Conservation (phyloP, 2,329 filamentous ascomycete genomes). For the Epichloe aotearoae region DNA sequence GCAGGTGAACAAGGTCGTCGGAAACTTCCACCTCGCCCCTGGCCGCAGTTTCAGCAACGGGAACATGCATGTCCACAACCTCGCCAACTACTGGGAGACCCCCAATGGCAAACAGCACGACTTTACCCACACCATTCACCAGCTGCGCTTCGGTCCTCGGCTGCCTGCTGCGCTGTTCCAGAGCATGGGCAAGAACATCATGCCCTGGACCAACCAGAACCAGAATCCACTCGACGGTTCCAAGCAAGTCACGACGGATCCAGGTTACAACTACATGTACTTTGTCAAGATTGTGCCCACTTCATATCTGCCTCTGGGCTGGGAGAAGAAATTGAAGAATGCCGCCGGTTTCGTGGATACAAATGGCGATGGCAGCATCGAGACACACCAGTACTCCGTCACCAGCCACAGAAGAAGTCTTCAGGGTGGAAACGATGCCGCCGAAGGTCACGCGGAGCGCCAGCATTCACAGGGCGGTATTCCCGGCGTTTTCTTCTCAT, state of each 20-base stretch:
- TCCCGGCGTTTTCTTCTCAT: slow-evolving; percentile 96
- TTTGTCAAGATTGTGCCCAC: slow-evolving; percentile 98
- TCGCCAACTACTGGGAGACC: slow-evolving; percentile 85
- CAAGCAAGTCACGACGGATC: slow-evolving; percentile 62
- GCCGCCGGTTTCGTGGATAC: slow-evolving; percentile 27
- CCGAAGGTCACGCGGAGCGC: slow-evolving; percentile 84
- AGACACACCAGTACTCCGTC: slow-evolving; percentile 97
- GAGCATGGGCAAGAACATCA: slow-evolving; percentile 38
- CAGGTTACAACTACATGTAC: slow-evolving; percentile 96
- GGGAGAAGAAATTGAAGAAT: slow-evolving; percentile 47
- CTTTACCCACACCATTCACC: slow-evolving; percentile 80
- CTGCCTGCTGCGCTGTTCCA: slow-evolving; percentile 58
- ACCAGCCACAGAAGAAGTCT: slow-evolving; percentile 92
- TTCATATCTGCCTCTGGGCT: slow-evolving; percentile 83
- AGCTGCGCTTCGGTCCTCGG: slow-evolving; percentile 84
- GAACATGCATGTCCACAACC: slow-evolving; percentile 94
- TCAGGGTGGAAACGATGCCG: slow-evolving; percentile 66
- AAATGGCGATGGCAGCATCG: slow-evolving; percentile 62
- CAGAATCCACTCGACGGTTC: slow-evolving; percentile 80
- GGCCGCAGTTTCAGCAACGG: slow-evolving; percentile 92
- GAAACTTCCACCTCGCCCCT: slow-evolving; percentile 96
- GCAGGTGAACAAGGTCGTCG: slow-evolving; percentile 94
- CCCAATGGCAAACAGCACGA: slow-evolving; percentile 60
- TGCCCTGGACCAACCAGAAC: slow-evolving; percentile 77
- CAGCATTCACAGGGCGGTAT: slow-evolving; percentile 84